Conservation (phyloP, 345 rosid genomes). For the Eucalyptus pumila region DNA sequence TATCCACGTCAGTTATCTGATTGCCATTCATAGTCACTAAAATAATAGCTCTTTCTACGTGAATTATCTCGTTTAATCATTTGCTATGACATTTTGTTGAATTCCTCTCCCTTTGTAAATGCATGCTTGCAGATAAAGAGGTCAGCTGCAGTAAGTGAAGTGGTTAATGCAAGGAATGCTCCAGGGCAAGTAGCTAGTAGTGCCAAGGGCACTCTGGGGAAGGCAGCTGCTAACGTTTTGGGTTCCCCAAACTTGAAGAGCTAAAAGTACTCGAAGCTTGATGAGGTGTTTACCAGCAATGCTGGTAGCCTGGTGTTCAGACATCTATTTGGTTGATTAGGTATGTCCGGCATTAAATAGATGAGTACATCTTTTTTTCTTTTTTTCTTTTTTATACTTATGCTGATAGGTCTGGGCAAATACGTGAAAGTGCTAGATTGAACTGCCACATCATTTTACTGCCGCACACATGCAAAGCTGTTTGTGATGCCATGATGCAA, state of each 20-base stretch:
- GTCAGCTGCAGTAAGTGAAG: constrained; percentile 44
- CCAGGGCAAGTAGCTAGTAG: constrained; percentile 40
- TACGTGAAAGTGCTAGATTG: not conserved
- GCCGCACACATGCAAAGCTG: not conserved
- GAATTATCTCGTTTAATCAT: not conserved
- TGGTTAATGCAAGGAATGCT: constrained; percentile 27
- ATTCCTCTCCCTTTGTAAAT: not conserved
- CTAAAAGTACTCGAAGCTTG: constrained; percentile 1
- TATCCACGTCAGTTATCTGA: not conserved
- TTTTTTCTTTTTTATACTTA: not conserved
- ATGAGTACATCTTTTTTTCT: not conserved
- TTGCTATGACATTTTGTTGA: not conserved
- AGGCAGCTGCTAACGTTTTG: constrained; percentile 41
- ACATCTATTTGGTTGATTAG: not conserved
- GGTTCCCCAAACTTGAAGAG: constrained; percentile 44
- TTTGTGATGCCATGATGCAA: not conserved
- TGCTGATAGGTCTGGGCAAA: not conserved
- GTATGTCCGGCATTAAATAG: not conserved
- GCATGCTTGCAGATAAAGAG: constrained; percentile 53
- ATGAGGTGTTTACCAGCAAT: not conserved
- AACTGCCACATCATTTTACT: not conserved
- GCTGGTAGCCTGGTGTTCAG: not conserved
- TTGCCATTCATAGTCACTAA: not conserved
- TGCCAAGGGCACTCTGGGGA: constrained; percentile 48
- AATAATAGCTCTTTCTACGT: not conserved